These are phyloP conservation scores for Scutellaria baicalensis DNA, from an alignment of 257 asterid species.

Conservation along the genomic window DNA sequence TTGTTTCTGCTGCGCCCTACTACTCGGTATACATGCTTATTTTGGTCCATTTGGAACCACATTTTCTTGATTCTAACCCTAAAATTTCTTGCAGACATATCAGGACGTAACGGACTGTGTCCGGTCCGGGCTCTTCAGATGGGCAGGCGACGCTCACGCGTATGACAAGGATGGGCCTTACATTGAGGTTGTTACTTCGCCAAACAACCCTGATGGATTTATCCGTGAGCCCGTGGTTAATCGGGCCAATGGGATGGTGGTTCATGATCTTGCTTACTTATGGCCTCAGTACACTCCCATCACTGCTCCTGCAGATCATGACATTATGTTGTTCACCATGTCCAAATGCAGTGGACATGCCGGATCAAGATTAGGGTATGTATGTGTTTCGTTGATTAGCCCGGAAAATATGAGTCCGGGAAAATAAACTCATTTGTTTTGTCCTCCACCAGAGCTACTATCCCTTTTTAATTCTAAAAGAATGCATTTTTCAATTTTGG, in stretches of 20 bases:
- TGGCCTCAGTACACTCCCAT: slow-evolving; percentile 87
- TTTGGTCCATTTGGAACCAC: background rate
- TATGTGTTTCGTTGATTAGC: too few species aligned
- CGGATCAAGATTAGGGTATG: slow-evolving; percentile 82
- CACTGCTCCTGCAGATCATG: slow-evolving; percentile 41
- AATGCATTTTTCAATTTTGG: too few species aligned
- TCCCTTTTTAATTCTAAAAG: too few species aligned
- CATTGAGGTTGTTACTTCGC: slow-evolving; percentile 69
- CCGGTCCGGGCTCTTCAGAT: slow-evolving; percentile 42
- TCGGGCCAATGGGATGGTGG: slow-evolving; percentile 26
- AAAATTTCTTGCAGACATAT: slow-evolving; percentile 36
- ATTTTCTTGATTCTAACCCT: too few species aligned
- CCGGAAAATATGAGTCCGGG: too few species aligned
- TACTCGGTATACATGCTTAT: slow-evolving; percentile 37
- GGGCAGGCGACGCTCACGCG: slow-evolving; percentile 71
- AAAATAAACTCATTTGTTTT: too few species aligned
- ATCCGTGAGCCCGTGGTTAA: slow-evolving; percentile 40
- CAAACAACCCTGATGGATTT: slow-evolving; percentile 65
- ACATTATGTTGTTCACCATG: slow-evolving; percentile 66
- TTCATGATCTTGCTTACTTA: slow-evolving; percentile 79
- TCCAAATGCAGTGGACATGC: slow-evolving; percentile 88
- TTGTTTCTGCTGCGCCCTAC: slow-evolving; percentile 60
- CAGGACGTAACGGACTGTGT: slow-evolving; percentile 36
- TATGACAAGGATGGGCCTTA: slow-evolving; percentile 39
- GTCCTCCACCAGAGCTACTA: too few species aligned